Percentiles rank a stretch among this genome's conserved stretches.
Evolutionary conservation across 345 rosid genomes (phyloP).

Genomic region (Brassica incana): DNA sequence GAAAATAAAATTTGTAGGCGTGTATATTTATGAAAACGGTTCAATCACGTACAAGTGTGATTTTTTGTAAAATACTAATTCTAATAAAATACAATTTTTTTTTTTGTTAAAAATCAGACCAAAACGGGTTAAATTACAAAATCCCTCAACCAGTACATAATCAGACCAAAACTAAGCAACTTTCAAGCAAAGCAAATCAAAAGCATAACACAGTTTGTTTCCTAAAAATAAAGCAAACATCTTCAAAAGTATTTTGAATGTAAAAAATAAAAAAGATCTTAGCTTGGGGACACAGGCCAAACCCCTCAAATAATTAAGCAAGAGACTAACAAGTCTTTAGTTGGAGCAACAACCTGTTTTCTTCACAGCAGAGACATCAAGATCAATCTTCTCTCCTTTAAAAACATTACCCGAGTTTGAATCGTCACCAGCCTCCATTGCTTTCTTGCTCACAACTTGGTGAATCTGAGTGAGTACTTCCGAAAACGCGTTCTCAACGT

Average conservation of each 20-base stretch:
- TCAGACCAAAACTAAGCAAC: slow-evolving; percentile 26
- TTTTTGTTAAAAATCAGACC: not conserved
- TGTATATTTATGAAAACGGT: too few relatives aligned
- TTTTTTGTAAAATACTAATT: too few relatives aligned
- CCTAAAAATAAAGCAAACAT: not conserved
- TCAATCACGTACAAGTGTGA: too few relatives aligned
- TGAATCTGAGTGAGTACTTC: slow-evolving; percentile 89
- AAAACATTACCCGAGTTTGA: slow-evolving; percentile 49
- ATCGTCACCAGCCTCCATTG: slow-evolving; percentile 71
- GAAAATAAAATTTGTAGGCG: too few relatives aligned
- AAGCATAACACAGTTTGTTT: slow-evolving; percentile 21
- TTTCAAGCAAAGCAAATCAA: slow-evolving; percentile 23
- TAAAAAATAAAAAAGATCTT: not conserved
- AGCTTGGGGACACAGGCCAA: slow-evolving; percentile 1
- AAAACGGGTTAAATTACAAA: slow-evolving; percentile 28
- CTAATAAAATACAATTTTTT: too few relatives aligned
- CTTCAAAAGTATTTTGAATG: not conserved
- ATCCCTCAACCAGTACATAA: slow-evolving; percentile 27
- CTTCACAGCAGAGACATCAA: slow-evolving; percentile 90
- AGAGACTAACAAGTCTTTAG: slow-evolving; percentile 35
- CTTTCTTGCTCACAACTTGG: slow-evolving; percentile 82
- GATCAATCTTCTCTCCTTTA: slow-evolving; percentile 84
- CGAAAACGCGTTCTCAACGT: slow-evolving; percentile 84
- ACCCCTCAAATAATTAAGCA: not conserved
- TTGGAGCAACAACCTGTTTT: slow-evolving; percentile 86